Evolutionary conservation across 2,329 filamentous ascomycete species (phyloP).

Genomic region (Coccinonectria pachysandricola): DNA sequence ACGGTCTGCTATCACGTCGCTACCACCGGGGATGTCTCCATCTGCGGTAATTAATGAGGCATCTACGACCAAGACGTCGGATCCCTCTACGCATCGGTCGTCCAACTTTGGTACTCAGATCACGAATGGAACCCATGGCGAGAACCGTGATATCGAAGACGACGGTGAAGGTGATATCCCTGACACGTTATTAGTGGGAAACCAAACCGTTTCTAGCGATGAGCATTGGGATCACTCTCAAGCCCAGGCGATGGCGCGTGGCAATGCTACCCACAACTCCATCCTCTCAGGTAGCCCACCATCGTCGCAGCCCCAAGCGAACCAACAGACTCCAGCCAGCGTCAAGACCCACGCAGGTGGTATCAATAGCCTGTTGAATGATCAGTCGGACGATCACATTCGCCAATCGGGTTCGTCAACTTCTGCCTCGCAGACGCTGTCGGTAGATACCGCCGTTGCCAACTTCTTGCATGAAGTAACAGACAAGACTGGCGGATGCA

Average conservation of each 20-base stretch:
- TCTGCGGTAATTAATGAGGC: conserved; percentile 67
- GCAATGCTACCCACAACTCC: conserved; percentile 19
- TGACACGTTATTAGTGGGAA: conserved; percentile 41
- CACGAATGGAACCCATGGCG: conserved; percentile 54
- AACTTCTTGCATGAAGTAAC: conserved; percentile 55
- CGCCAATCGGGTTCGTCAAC: conserved; percentile 27
- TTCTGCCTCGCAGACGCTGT: conserved; percentile 35
- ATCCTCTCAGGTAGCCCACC: conserved; percentile 25
- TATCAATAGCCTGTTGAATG: conserved; percentile 30
- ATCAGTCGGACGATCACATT: conserved; percentile 26
- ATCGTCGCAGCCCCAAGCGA: conserved; percentile 27
- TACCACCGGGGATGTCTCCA: conserved; percentile 48
- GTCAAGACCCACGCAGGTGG: conserved; percentile 21
- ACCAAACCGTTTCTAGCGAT: conserved; percentile 40
- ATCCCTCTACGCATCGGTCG: conserved; percentile 53
- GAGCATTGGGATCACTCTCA: conserved; percentile 50
- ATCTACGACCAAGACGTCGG: conserved; percentile 84
- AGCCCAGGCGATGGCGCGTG: conserved; percentile 37
- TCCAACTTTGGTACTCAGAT: conserved; percentile 60
- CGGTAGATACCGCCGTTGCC: conserved; percentile 39
- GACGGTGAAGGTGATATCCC: conserved; percentile 34
- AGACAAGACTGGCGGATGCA: conserved; percentile 61
- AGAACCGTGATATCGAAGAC: conserved; percentile 26
- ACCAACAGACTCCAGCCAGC: conserved; percentile 22
- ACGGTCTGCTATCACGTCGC: conserved; percentile 46